phyloP scores from a whole-genome alignment of 305 asterid species.

The Coffea humblotiana region DNA sequence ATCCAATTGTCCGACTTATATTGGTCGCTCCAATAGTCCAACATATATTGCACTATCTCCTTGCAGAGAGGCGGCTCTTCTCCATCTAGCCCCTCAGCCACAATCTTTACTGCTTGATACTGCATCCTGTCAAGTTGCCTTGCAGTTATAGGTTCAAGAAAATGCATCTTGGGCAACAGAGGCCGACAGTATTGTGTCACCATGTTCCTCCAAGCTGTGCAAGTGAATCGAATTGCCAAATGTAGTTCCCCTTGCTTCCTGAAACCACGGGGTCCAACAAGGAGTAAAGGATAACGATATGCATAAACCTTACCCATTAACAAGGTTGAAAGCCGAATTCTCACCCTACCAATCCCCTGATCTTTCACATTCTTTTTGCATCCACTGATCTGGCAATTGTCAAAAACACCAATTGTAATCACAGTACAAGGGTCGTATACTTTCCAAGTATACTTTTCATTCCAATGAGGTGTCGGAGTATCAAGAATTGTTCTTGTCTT shows the following conservation, averaged over 20 bases:
- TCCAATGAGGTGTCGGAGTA: constrained; percentile 80
- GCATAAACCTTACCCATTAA: constrained; percentile 77
- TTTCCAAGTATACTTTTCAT: constrained; percentile 98
- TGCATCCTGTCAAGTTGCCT: constrained; percentile 84
- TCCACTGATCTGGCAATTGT: constrained; percentile 77
- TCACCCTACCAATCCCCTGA: constrained; percentile 83
- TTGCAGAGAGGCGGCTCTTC: constrained; percentile 87
- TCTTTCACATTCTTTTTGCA: constrained; percentile 54
- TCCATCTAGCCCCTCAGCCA: constrained; percentile 53
- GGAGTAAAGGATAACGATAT: constrained; percentile 71
- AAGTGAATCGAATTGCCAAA: constrained; percentile 82
- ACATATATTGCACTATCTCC: constrained; percentile 84
- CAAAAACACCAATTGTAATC: constrained; percentile 87
- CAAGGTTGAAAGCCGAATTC: constrained; percentile 82
- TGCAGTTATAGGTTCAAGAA: constrained; percentile 71
- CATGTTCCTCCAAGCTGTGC: constrained; percentile 91
- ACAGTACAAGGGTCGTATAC: constrained; percentile 88
- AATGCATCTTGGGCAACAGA: constrained; percentile 90
- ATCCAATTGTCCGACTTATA: constrained; percentile 43
- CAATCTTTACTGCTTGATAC: constrained; percentile 87
- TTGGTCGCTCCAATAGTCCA: constrained; percentile 30
- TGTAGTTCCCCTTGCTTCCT: constrained; percentile 90
- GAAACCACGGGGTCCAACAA: constrained; percentile 71
- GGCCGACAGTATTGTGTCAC: constrained; percentile 74
- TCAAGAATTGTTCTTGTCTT: constrained; percentile 89